Evolutionary conservation across 352 stramenopile genomes (phyloP).

Genomic region (Pythium dissotocum): DNA sequence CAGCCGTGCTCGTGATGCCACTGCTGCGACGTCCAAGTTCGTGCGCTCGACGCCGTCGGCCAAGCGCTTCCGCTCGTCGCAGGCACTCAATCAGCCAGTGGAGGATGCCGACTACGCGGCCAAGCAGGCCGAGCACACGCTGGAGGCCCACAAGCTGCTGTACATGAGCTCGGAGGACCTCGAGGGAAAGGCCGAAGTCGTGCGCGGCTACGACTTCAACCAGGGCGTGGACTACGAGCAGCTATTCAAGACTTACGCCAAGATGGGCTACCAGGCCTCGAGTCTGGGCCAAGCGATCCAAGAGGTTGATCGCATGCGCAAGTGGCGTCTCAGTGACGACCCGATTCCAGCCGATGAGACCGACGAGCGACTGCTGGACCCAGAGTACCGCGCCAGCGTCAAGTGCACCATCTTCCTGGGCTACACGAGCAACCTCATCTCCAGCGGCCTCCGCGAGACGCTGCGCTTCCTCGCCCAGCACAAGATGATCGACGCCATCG

Average conservation of each 20-base stretch:
- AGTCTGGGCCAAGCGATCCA: conserved; percentile 97
- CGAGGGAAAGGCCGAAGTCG: conserved; percentile 59
- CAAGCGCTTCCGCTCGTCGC: not conserved
- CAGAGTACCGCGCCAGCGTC: conserved; percentile 70
- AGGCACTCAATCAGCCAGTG: not conserved
- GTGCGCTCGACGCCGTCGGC: not conserved
- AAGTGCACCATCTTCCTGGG: conserved; percentile 99
- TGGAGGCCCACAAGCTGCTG: conserved; percentile 70
- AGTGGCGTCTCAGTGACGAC: conserved; percentile 96
- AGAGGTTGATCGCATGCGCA: conserved; percentile 98
- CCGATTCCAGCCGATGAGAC: conserved; percentile 91
- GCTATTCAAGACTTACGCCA: conserved; percentile 80
- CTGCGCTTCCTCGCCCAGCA: conserved; percentile 98
- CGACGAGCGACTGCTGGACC: conserved; percentile 88
- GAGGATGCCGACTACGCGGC: not conserved
- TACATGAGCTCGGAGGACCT: conserved; percentile 78
- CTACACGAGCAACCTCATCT: conserved; percentile 99
- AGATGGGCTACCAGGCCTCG: conserved; percentile 95
- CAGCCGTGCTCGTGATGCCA: not conserved
- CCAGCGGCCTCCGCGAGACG: conserved; percentile 96
- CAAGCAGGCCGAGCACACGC: conserved; percentile 25
- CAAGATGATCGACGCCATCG: conserved; percentile 98
- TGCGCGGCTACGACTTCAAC: conserved; percentile 91
- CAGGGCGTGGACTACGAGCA: conserved; percentile 85
- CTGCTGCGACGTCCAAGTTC: not conserved